Conservation (phyloP, 1,284 basidiomycete species). For the Xerocomus nothofagi region DNA sequence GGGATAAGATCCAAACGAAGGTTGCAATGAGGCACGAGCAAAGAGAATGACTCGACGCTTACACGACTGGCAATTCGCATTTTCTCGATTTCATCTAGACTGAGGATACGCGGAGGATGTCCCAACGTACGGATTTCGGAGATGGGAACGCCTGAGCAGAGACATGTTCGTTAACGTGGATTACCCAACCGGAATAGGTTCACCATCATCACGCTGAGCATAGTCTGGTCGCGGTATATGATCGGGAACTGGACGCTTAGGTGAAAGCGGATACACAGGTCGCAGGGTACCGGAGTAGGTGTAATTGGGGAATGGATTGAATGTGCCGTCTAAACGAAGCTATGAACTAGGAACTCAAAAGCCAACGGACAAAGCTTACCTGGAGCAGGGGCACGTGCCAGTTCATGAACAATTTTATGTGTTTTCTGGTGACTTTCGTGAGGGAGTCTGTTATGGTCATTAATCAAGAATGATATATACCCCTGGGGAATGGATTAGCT, state of each 20-base stretch:
- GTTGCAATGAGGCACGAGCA: background rate
- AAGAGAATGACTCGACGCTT: constrained; percentile 31
- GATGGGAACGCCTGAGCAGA: constrained; percentile 54
- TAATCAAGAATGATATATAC: constrained; percentile 33
- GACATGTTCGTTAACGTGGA: constrained; percentile 12
- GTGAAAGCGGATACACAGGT: constrained; percentile 75
- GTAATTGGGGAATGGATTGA: constrained; percentile 72
- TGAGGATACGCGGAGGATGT: constrained; percentile 66
- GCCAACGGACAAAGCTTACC: constrained; percentile 14
- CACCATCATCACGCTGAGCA: constrained; percentile 60
- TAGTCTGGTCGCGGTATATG: constrained; percentile 83
- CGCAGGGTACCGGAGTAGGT: constrained; percentile 70
- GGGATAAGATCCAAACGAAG: background rate
- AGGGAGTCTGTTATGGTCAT: background rate
- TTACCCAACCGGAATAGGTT: constrained; percentile 23
- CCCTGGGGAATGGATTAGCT: constrained; percentile 38
- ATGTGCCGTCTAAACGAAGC: constrained; percentile 54
- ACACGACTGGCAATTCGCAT: constrained; percentile 80
- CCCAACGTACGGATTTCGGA: constrained; percentile 59
- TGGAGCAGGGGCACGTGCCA: constrained; percentile 47
- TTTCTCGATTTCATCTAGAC: constrained; percentile 68
- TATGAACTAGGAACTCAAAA: background rate
- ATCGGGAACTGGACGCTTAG: constrained; percentile 66
- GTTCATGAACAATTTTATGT: constrained; percentile 73
- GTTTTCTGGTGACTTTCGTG: constrained; percentile 58